Evolutionary conservation across 129 eudicot genomes (phyloP), one percentile per base, ranked within the genome.

Genomic region (Arctium minus): DNA sequence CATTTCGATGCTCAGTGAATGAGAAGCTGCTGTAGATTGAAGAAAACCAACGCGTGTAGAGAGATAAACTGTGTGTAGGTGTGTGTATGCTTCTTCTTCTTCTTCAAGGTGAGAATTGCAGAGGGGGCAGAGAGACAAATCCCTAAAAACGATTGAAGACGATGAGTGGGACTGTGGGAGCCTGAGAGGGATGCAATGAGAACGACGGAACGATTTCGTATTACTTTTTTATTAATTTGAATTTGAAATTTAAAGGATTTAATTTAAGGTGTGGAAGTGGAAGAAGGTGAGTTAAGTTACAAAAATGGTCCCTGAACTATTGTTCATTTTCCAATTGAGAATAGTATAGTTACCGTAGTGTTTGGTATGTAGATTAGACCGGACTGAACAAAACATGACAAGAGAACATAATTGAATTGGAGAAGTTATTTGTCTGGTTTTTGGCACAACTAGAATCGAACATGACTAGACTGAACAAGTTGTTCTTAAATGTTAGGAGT

Each of bases 31-130:
- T 62, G 12, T 33, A 48, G 78, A 71, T 72, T 81, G 85, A 70
- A 56, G 73, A 79, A 85, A 60, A 48, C 71, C 44, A 76, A 83
- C 70, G 56, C 77, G 81, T 85, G 17, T 39, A 85, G 87, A 85
- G 85, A 85, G 88, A 75, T 56, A 83, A 38, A 70, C 75, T 12
- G 76, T 40, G 72, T 78, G 78, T 71, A 62, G 12, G 71, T 32
- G 37, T 22, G 17, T 44, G 38, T 36, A 73, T 71, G 81, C 17
- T 13, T 3, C 18, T 60, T n/a, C 65, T 56, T 56, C 8, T 60
- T 60, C 68, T n/a, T 60, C 30, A 4, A 60, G 27, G 29, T 60
- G 68, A 60, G 68, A 56, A 56, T 56, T 56, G 65, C 65, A 56
- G 65, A 17, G 11, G 9, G 31, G 33, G 22, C 33, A 64, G 70